Conservation (phyloP, 2,329 filamentous ascomycete species). For the Phaeosphaeriaceae sp. region DNA sequence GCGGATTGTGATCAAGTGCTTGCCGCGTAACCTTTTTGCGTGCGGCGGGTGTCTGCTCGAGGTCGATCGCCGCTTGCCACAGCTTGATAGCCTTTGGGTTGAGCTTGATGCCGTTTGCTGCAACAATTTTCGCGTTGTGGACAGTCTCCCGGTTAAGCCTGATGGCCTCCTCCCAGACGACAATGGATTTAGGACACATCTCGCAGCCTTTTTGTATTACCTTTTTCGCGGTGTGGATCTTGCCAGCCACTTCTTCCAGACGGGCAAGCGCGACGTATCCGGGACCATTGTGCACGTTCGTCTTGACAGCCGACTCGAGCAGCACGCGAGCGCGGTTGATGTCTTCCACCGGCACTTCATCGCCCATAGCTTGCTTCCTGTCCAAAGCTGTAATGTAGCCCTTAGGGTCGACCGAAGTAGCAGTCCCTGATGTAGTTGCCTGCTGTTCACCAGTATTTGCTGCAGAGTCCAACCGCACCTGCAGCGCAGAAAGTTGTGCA, state of each 20-base stretch:
- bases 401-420: conserved; percentile 91
- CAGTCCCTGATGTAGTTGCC: conserved; percentile 73
- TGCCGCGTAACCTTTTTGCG: conserved; percentile 94
- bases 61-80: conserved; percentile 94
- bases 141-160: conserved; percentile 77
- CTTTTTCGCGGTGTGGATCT: conserved; percentile 86
- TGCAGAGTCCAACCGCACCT: conserved; percentile 91
- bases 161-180: conserved; percentile 96
- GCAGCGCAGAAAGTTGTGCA: conserved; percentile 92
- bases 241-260: conserved; percentile 90
- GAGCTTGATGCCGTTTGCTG: conserved; percentile 88
- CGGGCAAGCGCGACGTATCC: conserved; percentile 96
- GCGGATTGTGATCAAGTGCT: conserved; percentile 89
- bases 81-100: conserved; percentile 87
- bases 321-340: conserved; percentile 92
- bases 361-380: conserved; percentile 78
- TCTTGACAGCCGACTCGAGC: conserved; percentile 96
- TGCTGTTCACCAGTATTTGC: conserved; percentile 73
- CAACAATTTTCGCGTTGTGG: conserved; percentile 94
- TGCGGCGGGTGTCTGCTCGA: conserved; percentile 81
- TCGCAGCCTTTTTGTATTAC: conserved; percentile 88
- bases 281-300: conserved; percentile 91
- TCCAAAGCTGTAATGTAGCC: conserved; percentile 93
- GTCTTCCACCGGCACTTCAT: conserved; percentile 82
- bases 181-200: conserved; percentile 91